A percentile compares a stretch with the other conserved stretches of the same genome.
Conservation (phyloP, 2,329 filamentous ascomycete species). For the Emericellopsis cladophorae region DNA sequence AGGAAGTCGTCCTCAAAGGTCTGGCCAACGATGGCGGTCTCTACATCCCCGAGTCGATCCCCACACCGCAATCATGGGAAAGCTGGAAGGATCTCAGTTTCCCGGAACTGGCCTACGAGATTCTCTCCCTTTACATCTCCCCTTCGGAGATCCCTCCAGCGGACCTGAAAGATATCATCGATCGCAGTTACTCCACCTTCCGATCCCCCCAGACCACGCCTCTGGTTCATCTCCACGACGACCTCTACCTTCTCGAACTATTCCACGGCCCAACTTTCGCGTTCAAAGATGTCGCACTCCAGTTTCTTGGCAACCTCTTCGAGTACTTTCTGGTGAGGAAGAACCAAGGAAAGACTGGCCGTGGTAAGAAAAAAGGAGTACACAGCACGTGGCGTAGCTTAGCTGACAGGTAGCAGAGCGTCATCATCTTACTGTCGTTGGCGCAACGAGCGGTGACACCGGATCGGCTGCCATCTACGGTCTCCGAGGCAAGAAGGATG, state of each 20-base stretch:
- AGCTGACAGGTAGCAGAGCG: constrained; percentile 30
- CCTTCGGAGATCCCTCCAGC: constrained; percentile 64
- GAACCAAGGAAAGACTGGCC: constrained; percentile 55
- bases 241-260: constrained; percentile 79
- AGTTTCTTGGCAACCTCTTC: constrained; percentile 93
- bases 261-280: constrained; percentile 95
- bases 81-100: constrained; percentile 72
- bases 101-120: constrained; percentile 68
- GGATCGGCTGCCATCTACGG: constrained; percentile 95
- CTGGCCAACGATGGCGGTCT: constrained; percentile 78
- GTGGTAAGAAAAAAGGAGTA: constrained; percentile 19
- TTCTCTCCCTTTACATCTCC: constrained; percentile 83
- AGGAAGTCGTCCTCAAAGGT: constrained; percentile 81
- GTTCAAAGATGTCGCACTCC: constrained; percentile 90
- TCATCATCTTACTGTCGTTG: constrained; percentile 76
- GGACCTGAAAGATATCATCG: constrained; percentile 74
- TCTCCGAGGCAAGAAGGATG: constrained; percentile 88
- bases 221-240: constrained; percentile 58
- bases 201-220: constrained; percentile 68
- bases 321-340: constrained; percentile 72
- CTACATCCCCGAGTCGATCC: constrained; percentile 78
- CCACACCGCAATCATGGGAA: constrained; percentile 37
- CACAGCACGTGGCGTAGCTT: not conserved
- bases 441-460: constrained; percentile 79
- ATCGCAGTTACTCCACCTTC: constrained; percentile 82